Percentiles rank a stretch among this genome's conserved stretches.
Evolutionary conservation across 106 monocot species (phyloP).

Genomic region (Hemerocallis citrina): DNA sequence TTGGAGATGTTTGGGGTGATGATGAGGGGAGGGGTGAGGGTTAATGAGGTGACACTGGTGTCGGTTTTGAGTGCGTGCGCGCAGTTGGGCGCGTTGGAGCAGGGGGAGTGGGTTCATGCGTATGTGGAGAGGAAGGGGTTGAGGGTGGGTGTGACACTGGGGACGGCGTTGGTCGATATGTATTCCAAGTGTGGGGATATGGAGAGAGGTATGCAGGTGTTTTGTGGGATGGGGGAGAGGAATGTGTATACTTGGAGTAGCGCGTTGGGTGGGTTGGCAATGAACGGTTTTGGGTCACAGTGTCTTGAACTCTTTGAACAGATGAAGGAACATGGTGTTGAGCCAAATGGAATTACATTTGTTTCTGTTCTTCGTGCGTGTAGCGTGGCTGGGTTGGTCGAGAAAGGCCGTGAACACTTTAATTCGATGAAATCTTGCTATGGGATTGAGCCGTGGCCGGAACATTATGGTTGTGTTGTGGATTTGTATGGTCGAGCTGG

Average conservation of each 20-base stretch:
- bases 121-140: conserved; percentile 30
- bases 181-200: conserved; percentile 71
- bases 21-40: conserved; percentile 31
- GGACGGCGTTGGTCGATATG: conserved; percentile 73
- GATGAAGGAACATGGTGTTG: conserved; percentile 34
- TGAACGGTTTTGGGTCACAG: conserved; percentile 43
- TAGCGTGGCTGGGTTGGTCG: conserved; percentile 44
- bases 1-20: conserved; percentile 45
- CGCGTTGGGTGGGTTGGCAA: conserved; percentile 61
- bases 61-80: conserved; percentile 69
- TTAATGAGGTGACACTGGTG: conserved; percentile 63
- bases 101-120: conserved; percentile 63
- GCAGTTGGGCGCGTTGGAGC: conserved; percentile 51
- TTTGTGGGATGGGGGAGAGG: conserved; percentile 49
- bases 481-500: conserved; percentile 73
- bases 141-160: conserved; percentile 43
- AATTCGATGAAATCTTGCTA: conserved; percentile 35
- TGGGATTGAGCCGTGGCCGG: conserved; percentile 35
- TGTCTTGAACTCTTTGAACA: conserved; percentile 45
- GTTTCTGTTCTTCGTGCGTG: conserved; percentile 53
- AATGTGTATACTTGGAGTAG: conserved; percentile 77
- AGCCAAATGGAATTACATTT: conserved; percentile 62
- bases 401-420: conserved; percentile 31
- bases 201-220: conserved; percentile 56
- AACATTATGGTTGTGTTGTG: conserved; percentile 78